Evolutionary conservation across 352 stramenopile genomes (phyloP), one percentile per base, ranked within the genome.

Genomic region (Phytopythium ostracodes): DNA sequence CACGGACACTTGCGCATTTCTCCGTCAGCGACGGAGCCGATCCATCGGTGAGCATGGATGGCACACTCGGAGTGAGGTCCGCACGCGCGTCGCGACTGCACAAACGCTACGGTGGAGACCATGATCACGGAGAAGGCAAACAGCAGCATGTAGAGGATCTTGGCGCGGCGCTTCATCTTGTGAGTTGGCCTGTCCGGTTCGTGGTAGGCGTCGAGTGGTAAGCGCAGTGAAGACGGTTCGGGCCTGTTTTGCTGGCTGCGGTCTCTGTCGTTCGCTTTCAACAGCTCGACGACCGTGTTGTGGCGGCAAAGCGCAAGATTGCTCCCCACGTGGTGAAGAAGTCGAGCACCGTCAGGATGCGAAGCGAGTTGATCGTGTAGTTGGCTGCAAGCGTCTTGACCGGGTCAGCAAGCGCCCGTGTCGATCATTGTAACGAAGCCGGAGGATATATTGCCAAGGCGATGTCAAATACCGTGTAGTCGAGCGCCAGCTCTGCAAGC

Each of bases 321-420:
- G 44, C 69, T 75, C 2, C 69, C 67, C 18, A 85, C 35, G 0
- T 64, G 69, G 70, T 60, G 24, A 79, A 62, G 38, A 68, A 77
- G 31, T 76, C 57, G 9, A 63, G 31, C 18, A 62, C 27, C 3
- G 73, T 68, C 24, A 64, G 42, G 40, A 76, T 64, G 20, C 65
- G 68, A 9, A 79, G 55, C 14, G 62, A 59, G 29, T 78, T 52
- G 11, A 81, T 60, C 35, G 63, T 73, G 59, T 75, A 64, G 22
- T 60, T 60, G n/a, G 76, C 35, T 31, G 38, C 59, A 6, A 60
- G 56, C 2, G 47, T 67, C 33, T 69, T 31, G 18, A 63, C 53
- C 8, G 72, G 72, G 44, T 77, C 60, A 24, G 70, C 62, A 9
- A 66, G 52, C n/a, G 70, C 43, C 0, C 60, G 46, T 22, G 72